Evolutionary conservation across 306 rosid species (phyloP).

Genomic region (Quercus aquifolioides): DNA sequence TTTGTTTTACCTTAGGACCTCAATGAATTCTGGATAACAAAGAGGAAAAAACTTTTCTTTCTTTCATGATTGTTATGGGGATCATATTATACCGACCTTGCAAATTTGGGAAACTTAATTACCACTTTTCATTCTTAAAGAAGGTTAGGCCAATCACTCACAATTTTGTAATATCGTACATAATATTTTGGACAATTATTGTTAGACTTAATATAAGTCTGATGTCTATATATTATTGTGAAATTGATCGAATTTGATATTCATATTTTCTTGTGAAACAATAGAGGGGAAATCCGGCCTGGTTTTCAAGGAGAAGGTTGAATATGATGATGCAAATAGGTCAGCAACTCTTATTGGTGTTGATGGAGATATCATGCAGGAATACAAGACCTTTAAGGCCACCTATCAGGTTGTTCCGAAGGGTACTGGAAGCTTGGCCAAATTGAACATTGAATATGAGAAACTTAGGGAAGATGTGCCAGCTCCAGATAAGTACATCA

Average conservation of each 20-base stretch:
- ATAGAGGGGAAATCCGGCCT: neutral
- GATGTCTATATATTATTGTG: neutral
- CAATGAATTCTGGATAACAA: no score
- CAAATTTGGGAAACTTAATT: no score
- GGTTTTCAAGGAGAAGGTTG: constrained; percentile 23
- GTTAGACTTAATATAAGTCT: no score
- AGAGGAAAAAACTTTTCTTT: no score
- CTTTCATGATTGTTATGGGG: no score
- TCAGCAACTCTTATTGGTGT: neutral
- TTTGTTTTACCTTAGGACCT: no score
- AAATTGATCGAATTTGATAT: neutral
- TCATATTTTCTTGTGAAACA: neutral
- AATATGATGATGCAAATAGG: constrained; percentile 15
- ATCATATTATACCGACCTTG: no score
- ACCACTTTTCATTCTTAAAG: no score
- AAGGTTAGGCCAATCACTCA: no score
- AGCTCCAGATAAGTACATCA: constrained; percentile 12
- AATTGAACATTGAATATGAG: constrained; percentile 11
- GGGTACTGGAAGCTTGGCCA: neutral
- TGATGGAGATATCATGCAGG: constrained; percentile 8
- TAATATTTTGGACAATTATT: no score
- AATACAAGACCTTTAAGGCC: neutral
- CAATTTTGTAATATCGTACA: no score
- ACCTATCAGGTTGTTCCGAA: constrained; percentile 3
- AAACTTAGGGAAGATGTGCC: constrained; percentile 1